A percentile compares a stretch with the other conserved stretches of the same genome.
Evolutionary conservation across 1,284 basidiomycete species (phyloP).

Genomic region (Bothia castanella): DNA sequence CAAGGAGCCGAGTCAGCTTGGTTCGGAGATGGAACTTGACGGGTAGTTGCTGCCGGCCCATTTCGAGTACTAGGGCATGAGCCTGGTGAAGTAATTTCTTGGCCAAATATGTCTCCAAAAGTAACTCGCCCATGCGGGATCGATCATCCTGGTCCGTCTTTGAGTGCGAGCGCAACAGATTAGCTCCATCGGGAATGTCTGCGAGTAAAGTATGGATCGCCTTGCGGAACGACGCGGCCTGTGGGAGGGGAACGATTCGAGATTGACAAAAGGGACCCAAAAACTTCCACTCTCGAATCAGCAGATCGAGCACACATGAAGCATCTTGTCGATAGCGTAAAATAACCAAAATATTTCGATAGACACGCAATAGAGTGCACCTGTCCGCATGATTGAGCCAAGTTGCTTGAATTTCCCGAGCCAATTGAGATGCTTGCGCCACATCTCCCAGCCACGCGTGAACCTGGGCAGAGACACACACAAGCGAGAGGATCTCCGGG

Average conservation of each 20-base stretch:
- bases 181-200: conserved; percentile 32
- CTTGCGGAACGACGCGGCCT: conserved; percentile 31
- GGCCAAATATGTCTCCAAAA: conserved; percentile 40
- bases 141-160: conserved; percentile 29
- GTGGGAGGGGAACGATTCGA: conserved; percentile 12
- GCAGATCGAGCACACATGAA: conserved; percentile 41
- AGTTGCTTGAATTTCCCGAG: conserved; percentile 24
- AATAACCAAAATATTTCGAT: conserved; percentile 42
- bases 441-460: conserved; percentile 37
- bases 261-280: conserved; percentile 34
- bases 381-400: conserved; percentile 18
- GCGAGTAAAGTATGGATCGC: conserved; percentile 33
- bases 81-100: conserved; percentile 38
- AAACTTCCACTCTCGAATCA: conserved; percentile 42
- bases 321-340: conserved; percentile 36
- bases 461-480: conserved; percentile 36
- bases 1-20: conserved; percentile 44
- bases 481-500: conserved; percentile 18
- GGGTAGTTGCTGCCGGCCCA: conserved; percentile 38
- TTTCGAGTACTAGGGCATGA: conserved; percentile 41
- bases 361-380: conserved; percentile 33
- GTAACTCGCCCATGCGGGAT: conserved; percentile 36
- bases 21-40: conserved; percentile 33
- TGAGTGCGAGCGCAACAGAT: conserved; percentile 33
- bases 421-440: conserved; percentile 31